These are phyloP conservation scores for Hypoxylon sp. DNA, from an alignment of 2,329 filamentous ascomycete species.

Conservation along the genomic window DNA sequence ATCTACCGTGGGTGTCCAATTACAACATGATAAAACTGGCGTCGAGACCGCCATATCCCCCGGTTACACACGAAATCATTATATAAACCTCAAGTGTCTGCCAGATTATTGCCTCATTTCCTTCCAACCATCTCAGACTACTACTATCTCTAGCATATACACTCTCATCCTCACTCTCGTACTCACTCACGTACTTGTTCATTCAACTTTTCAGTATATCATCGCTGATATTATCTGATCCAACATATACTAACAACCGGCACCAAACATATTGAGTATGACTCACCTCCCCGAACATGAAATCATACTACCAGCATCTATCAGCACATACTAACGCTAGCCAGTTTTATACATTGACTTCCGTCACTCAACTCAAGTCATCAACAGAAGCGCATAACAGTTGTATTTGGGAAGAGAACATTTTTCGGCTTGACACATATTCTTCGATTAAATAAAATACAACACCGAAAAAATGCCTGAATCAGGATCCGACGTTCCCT, in stretches of 20 bases:
- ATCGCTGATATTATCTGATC: no score
- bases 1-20: conserved; percentile 31
- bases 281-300: neutral
- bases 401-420: no score
- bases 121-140: conserved; percentile 15
- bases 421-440: no score
- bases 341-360: no score
- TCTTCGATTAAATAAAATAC: no score
- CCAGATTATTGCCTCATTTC: conserved; percentile 9
- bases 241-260: neutral
- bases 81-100: conserved; percentile 33
- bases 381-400: no score
- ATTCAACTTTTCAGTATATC: conserved; percentile 1
- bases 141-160: conserved; percentile 5
- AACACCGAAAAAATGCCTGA: conserved; percentile 44
- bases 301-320: neutral
- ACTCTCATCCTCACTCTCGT: neutral
- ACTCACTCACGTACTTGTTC: conserved; percentile 5
- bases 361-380: no score
- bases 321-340: conserved; percentile 2
- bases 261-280: conserved; percentile 3
- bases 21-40: conserved; percentile 25
- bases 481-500: conserved; percentile 40
- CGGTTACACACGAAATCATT: conserved; percentile 23
- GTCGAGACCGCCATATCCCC: conserved; percentile 15